Evolutionary conservation across 768 basidiomycete species (phyloP).

Genomic region (Rhizopogon salebrosus): DNA sequence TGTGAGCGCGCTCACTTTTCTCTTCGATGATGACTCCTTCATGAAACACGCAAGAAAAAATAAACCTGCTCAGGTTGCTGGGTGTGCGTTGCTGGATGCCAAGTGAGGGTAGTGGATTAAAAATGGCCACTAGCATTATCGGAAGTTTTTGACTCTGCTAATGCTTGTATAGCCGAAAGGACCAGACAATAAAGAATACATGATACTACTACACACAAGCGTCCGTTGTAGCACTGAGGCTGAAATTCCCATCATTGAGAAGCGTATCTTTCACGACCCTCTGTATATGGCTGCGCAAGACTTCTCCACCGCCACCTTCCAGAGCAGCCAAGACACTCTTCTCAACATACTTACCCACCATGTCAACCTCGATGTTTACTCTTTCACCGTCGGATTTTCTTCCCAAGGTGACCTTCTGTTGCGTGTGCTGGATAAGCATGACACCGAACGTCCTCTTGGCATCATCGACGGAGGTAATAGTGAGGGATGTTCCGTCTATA

Average conservation of each 20-base stretch:
- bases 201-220: neutral
- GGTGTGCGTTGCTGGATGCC: too few relatives aligned
- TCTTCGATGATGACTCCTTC: slow-evolving; percentile 37
- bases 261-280: slow-evolving; percentile 54
- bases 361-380: slow-evolving; percentile 95
- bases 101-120: neutral
- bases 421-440: slow-evolving; percentile 96
- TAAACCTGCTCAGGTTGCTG: neutral
- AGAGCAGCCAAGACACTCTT: slow-evolving; percentile 75
- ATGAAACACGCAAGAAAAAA: slow-evolving; percentile 3
- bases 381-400: slow-evolving; percentile 70
- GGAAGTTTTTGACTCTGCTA: too few relatives aligned
- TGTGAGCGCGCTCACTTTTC: slow-evolving; percentile 37
- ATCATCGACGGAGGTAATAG: slow-evolving; percentile 77
- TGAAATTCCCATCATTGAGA: slow-evolving; percentile 43
- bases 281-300: slow-evolving; percentile 46
- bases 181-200: neutral
- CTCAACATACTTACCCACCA: slow-evolving; percentile 88
- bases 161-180: neutral
- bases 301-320: slow-evolving; percentile 46
- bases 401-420: slow-evolving; percentile 77
- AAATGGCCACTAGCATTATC: neutral
- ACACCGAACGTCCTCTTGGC: slow-evolving; percentile 63
- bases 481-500: slow-evolving; percentile 92
- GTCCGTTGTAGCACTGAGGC: neutral